Base-by-base conservation (phyloP, 257 asterid species). In the Handroanthus guayacan region DNA sequence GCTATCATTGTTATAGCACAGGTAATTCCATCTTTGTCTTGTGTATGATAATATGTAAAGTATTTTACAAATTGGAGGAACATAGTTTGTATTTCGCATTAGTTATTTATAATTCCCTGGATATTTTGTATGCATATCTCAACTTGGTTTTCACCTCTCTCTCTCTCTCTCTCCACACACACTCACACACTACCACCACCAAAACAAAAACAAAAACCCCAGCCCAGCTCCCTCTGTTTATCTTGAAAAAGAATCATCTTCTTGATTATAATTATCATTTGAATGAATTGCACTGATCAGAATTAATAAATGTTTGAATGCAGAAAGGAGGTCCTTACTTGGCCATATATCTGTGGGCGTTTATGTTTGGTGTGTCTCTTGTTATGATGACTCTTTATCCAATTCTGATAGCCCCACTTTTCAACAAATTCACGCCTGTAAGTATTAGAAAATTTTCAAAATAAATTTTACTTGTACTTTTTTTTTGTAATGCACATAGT, bases 281-380 rank as follows among this genome's bases (percentile, higher is more conserved):
- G 4, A 6, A 11, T 64, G 76, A 58, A 70, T 38, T 77, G 44
- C 69, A 41, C 65, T 65, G 36, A 67, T 64, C 44, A 66, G 65
- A 55, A 34, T 1, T 69, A 44, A 13, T 25, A 17, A 69, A 57
- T 74, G 60, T 79, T 75, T 83, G 81, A 62, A 80, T 77, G 91
- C 96, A 95, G 99, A 95, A 91, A 88, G 99, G 99, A 86, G 98
- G 99, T 74, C 98, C 98, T 11, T 92, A 92, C 90, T 80, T 95
- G 85, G 98, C 98, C 75, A 87, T 92, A 76, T 95, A 95, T 80
- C 87, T 95, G 47, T 95, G 99, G 99, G 95, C 83, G 8, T 95
- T 95, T 83, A 89, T 95, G 92, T 81, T 92, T 55, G 81, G 89
- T 73, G 75, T 95, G 72, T 86, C 98, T 71, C 91, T 95, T 83